Evolutionary conservation across 2,329 filamentous ascomycete genomes (phyloP), one percentile per base, ranked within the genome.

Genomic region (Periconia sp.): DNA sequence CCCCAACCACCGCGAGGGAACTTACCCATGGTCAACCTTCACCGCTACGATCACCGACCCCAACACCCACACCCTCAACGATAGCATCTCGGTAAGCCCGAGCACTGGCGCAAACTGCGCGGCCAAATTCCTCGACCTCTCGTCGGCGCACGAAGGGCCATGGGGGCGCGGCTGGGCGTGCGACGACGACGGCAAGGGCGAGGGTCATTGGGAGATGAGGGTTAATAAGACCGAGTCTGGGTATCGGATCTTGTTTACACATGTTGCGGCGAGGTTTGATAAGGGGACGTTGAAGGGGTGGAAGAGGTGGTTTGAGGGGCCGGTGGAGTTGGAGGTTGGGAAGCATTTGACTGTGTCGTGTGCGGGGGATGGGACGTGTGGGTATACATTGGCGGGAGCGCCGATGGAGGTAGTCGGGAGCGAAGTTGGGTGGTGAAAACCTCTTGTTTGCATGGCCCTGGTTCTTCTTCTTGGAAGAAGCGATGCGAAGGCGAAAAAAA

Each of bases 11-110:
- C 66, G 61, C 18, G 61, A 61, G 17, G 63, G 56, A 35, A 48
- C 45, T 43, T 60, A 62, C 18, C 54, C 60, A 17, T 69, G 65
- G 64, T 46, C 49, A 2, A 52, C 45, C 10, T 59, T 70, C 47
- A 57, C 47, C 17, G 63, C 64, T 33, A 60, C 58, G 47, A 51
- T 69, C n/a, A 66, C 60, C 8, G 66, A 70, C 23, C 64, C 67
- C 3, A 69, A 70, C 47, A 53, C 53, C 9, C 54, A 61, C 55
- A 57, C 53, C 47, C 52, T 66, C 17, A 56, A 1, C 19, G 50
- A 43, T 17, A 48, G 58, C 44, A 45, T 45, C 30, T 47, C n/a
- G 7, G 17, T 44, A 2, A 58, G 63, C 2, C 61, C 67, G 1
- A 60, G 53, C 17, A 60, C 59, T 35, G 65, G 60, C 23, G 14